phyloP scores from a whole-genome alignment of 257 asterid genomes.

The Solanum gandarillasii region DNA sequence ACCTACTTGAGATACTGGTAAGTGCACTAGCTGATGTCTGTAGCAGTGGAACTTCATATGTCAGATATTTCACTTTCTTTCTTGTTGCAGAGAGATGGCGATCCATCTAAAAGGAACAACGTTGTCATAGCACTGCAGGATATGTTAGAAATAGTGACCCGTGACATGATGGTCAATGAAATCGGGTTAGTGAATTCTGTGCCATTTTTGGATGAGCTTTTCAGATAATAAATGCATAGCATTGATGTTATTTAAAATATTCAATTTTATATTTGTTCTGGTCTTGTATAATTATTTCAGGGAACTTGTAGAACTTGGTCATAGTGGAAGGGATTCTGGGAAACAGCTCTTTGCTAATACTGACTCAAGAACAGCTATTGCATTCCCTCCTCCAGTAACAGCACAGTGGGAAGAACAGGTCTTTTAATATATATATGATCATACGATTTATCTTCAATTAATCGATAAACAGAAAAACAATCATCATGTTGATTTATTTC shows the following conservation, averaged over 20 bases:
- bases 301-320: constrained; percentile 76
- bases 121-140: constrained; percentile 91
- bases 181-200: constrained; percentile 50
- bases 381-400: constrained; percentile 71
- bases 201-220: neutral
- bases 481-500: constrained; percentile 5
- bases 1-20: constrained; percentile 86
- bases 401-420: constrained; percentile 99
- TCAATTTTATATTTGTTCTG: neutral
- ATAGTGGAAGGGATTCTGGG: constrained; percentile 72
- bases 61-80: constrained; percentile 1
- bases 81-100: constrained; percentile 59
- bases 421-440: constrained; percentile 1
- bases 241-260: neutral
- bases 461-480: neutral
- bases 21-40: constrained; percentile 10
- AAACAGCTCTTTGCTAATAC: constrained; percentile 71
- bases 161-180: constrained; percentile 92
- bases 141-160: constrained; percentile 85
- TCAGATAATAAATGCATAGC: neutral
- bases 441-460: neutral
- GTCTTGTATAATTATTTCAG: constrained; percentile 30
- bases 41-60: neutral
- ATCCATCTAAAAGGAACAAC: constrained; percentile 61
- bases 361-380: constrained; percentile 32